Conservation (phyloP, 768 basidiomycete species). For the Cystobasidium ongulense region DNA sequence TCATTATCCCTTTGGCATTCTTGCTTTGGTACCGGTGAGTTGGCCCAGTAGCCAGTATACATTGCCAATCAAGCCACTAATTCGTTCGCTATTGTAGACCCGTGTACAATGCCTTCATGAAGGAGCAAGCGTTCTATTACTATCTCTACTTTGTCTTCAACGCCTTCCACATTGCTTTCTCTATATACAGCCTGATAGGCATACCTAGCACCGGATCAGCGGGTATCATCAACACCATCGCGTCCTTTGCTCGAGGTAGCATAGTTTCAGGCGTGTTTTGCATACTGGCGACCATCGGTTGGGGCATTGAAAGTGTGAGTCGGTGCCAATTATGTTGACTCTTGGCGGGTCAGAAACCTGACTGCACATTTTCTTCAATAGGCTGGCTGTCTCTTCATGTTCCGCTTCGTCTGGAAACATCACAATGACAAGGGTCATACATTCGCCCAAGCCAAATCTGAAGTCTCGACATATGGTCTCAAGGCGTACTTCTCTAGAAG, state of each 20-base stretch:
- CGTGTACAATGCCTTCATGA: constrained; percentile 95
- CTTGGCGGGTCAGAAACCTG: constrained; percentile 32
- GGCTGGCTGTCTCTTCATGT: not conserved
- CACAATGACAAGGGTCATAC: constrained; percentile 77
- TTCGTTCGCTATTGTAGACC: constrained; percentile 53
- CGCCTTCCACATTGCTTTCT: constrained; percentile 88
- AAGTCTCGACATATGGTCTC: constrained; percentile 73
- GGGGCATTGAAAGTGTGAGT: constrained; percentile 77
- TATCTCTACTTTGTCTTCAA: constrained; percentile 95
- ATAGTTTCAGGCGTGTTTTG: constrained; percentile 76
- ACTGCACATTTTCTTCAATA: not conserved
- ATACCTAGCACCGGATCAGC: constrained; percentile 87
- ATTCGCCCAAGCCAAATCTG: constrained; percentile 62
- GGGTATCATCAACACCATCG: constrained; percentile 85
- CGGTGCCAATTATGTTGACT: not conserved
- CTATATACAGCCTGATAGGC: constrained; percentile 89
- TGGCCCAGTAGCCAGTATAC: not conserved
- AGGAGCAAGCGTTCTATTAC: constrained; percentile 78
- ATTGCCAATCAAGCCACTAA: not conserved
- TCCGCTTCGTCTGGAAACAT: constrained; percentile 60
- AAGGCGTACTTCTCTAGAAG: constrained; percentile 67
- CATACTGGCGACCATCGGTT: constrained; percentile 71
- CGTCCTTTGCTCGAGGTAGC: constrained; percentile 61
- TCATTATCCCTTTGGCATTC: constrained; percentile 76
- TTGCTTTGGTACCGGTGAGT: constrained; percentile 64